These are phyloP conservation scores for Suillus sp. DNA, from an alignment of 768 basidiomycete genomes.

Conservation along the genomic window DNA sequence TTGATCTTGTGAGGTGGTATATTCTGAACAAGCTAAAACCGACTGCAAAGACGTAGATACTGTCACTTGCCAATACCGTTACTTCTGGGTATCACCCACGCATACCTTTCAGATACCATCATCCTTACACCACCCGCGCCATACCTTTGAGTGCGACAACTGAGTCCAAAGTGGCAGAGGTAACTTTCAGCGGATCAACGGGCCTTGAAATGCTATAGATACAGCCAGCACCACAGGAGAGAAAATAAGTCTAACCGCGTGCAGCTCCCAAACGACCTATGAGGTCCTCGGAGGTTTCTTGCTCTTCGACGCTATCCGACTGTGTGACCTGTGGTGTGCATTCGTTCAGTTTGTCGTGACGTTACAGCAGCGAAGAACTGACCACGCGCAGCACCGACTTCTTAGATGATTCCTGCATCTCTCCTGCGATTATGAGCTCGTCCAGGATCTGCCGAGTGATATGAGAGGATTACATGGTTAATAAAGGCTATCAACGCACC, in stretches of 20 bases:
- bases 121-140: not conserved
- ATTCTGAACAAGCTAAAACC: slow-evolving; percentile 60
- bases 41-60: slow-evolving; percentile 19
- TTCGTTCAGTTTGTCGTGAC: not conserved
- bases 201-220: slow-evolving; percentile 28
- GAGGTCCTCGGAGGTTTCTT: slow-evolving; percentile 81
- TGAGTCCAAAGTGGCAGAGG: not conserved
- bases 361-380: slow-evolving; percentile 19
- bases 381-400: slow-evolving; percentile 65
- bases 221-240: slow-evolving; percentile 8
- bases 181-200: slow-evolving; percentile 29
- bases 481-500: slow-evolving; percentile 41
- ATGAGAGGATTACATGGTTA: slow-evolving; percentile 17
- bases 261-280: slow-evolving; percentile 71
- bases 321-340: slow-evolving; percentile 68
- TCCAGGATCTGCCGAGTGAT: slow-evolving; percentile 67
- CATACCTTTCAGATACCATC: not conserved
- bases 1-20: slow-evolving; percentile 87
- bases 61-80: not conserved
- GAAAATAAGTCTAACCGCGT: slow-evolving; percentile 54
- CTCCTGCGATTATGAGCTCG: slow-evolving; percentile 91
- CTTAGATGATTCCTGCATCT: slow-evolving; percentile 92
- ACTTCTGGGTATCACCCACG: slow-evolving; percentile 14
- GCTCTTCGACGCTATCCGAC: slow-evolving; percentile 81
- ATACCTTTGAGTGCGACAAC: not conserved